Base-by-base conservation (phyloP, 257 asterid species). In the Perilla frutescens region DNA sequence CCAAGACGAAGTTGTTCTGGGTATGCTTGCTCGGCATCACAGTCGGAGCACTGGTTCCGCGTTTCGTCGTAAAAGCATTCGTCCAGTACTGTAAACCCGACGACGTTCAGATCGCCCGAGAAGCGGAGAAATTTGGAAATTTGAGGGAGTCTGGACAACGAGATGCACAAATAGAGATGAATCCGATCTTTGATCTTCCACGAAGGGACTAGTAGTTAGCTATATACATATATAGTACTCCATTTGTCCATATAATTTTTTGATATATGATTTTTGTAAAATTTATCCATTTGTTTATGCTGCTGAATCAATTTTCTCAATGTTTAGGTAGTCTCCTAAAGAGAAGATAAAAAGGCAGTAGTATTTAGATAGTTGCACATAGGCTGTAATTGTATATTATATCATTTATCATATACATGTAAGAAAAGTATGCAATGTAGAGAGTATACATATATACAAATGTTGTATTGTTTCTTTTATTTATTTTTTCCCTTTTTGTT, bases 91-190 rank as follows among this genome's bases (percentile, higher is more conserved):
- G 45, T 48, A 75, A 67, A 76, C 98, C 99, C 1, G 39, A 72
- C 43, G 96, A 95, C 40, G 80, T 87, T 70, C 97, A 92, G 80
- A 83, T 95, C 40, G 94, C 91, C 32, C 74, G 96, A 65, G 99
- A 95, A 83, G 87, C 81, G 5, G 98, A 95, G 78, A 95, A 92
- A 76, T 81, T 84, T 44, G 81, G 81, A 60, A 77, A 48, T 76
- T 61, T 73, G 44, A 76, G 73, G 53, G 80, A 50, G 49, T 68
- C 81, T 6, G 76, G 54, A 10, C 67, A 7, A 44, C 15, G 45
- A 31, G 69, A 70, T 5, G 72, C 80, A 14, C 85, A 91, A 76
- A 72, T 90, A 48, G 99, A 90, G 87, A 86, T 91, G 93, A 87
- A 80, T 84, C 83, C 76, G 8, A 78, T 79, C 70, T 81, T 77